Conservation (phyloP, 1,284 basidiomycete genomes). For the Cystobasidium slooffiae region DNA sequence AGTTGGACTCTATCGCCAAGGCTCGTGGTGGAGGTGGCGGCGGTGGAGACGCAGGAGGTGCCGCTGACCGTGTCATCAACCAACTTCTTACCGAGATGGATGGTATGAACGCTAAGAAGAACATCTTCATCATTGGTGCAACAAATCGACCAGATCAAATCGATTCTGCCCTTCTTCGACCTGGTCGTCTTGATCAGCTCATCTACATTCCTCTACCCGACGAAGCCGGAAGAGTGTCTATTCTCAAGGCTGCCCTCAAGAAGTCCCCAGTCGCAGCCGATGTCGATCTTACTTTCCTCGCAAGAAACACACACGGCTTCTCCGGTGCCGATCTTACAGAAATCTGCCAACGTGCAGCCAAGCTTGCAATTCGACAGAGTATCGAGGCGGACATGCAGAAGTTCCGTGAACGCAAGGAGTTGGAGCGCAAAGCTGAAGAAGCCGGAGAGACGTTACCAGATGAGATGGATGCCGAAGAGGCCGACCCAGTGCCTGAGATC, state of each 20-base stretch:
- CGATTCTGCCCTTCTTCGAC: constrained; percentile 93
- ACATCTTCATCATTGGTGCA: constrained; percentile 77
- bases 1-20: constrained; percentile 98
- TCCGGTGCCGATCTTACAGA: constrained; percentile 99
- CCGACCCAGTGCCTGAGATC: constrained; percentile 94
- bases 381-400: constrained; percentile 90
- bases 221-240: constrained; percentile 86
- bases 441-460: constrained; percentile 64
- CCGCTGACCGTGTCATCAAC: constrained; percentile 70
- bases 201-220: constrained; percentile 69
- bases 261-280: constrained; percentile 87
- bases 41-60: constrained; percentile 88
- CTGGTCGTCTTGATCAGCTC: constrained; percentile 86
- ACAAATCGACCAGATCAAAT: constrained; percentile 99
- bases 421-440: constrained; percentile 69
- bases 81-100: constrained; percentile 87
- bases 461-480: constrained; percentile 60
- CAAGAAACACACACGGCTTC: constrained; percentile 95
- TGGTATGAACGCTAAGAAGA: constrained; percentile 99
- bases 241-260: constrained; percentile 87
- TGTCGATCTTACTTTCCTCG: constrained; percentile 84
- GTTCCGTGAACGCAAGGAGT: constrained; percentile 78
- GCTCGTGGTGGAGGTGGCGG: constrained; percentile 78
- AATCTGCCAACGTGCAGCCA: constrained; percentile 96
- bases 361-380: constrained; percentile 91